Evolutionary conservation across 2,329 filamentous ascomycete species (phyloP), one percentile per base, ranked within the genome.

Genomic region (Camptophora hylomeconis): DNA sequence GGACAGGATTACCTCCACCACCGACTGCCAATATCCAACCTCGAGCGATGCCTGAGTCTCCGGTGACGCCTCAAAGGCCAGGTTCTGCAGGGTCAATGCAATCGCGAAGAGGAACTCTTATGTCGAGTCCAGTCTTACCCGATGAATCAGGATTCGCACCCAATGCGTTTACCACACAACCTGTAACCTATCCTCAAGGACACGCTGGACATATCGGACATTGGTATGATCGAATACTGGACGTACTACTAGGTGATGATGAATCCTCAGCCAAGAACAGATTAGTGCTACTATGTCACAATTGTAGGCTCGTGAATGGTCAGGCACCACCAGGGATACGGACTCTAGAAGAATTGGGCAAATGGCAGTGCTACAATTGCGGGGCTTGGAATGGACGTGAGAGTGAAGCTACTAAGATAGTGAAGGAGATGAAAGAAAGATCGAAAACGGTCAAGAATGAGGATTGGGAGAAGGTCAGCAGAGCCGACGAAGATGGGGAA

Each of bases 141-240:
- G 56, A 63, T 19, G 50, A 56, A 30, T 50, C 58, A 3, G 54
- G 53, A 4, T 65, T 64, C 33, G 60, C 61, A 3, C 60, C 60
- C 2, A 64, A 63, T 28, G 61, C 60, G 1, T 64, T 61, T 35
- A 36, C 56, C 1, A 17, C 22, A 23, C 21, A 34, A 10, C 29
- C 33, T 14, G 32, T 37, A 10, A 44, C 45, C 25, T 40, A 45
- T 3, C 40, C 48, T 33, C 7, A 39, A 33, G 24, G 42, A 36
- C 35, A 35, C 36, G 6, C 51, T 50, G 31, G 30, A 17, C 50
- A 57, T 28, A 47, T 51, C 41, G 60, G 73, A 10, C 75, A 80
- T 48, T 98, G 89, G 89, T 98, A 95, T 55, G 89, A 98, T 51
- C 74, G 87, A 32, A 75, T 98, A 30, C 64, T 98, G 33, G 89